These are phyloP conservation scores for Didymella keratinophila DNA, from an alignment of 2,329 filamentous ascomycete species.

Conservation along the genomic window DNA sequence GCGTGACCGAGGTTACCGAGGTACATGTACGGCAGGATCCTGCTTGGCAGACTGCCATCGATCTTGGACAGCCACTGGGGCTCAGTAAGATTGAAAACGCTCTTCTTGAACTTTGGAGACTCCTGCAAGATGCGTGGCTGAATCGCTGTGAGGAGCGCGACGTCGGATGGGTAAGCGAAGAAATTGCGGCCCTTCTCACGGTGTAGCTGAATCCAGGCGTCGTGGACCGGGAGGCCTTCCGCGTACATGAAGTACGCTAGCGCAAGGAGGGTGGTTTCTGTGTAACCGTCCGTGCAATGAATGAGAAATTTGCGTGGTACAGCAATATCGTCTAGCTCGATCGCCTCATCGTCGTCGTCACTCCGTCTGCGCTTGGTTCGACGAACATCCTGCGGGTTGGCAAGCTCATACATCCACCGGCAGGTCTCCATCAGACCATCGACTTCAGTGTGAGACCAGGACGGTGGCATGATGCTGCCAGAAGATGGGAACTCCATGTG, in stretches of 20 bases:
- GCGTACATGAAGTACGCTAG: conserved; percentile 95
- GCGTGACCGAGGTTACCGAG: conserved; percentile 92
- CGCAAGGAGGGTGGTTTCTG: conserved; percentile 86
- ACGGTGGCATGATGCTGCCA: conserved; percentile 86
- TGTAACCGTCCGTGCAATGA: conserved; percentile 95
- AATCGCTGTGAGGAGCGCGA: conserved; percentile 79
- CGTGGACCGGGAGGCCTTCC: conserved; percentile 78
- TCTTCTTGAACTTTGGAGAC: conserved; percentile 65
- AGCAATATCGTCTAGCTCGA: conserved; percentile 57
- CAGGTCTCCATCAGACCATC: conserved; percentile 87
- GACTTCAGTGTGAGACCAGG: conserved; percentile 81
- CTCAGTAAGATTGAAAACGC: conserved; percentile 65
- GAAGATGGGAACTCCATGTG: conserved; percentile 88
- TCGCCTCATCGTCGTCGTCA: conserved; percentile 61
- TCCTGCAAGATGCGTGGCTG: conserved; percentile 76
- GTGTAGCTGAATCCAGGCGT: conserved; percentile 89
- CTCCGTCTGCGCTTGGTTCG: conserved; percentile 55
- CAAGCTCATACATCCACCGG: conserved; percentile 86
- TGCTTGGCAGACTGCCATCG: conserved; percentile 89
- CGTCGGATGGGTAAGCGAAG: conserved; percentile 93
- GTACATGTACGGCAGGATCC: conserved; percentile 93
- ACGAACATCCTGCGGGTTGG: conserved; percentile 66
- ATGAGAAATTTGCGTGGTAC: conserved; percentile 76
- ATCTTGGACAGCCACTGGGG: conserved; percentile 83
- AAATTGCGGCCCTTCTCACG: conserved; percentile 85